Base-by-base conservation (phyloP, 1,284 basidiomycete species). In the Meripilus lineatus region DNA sequence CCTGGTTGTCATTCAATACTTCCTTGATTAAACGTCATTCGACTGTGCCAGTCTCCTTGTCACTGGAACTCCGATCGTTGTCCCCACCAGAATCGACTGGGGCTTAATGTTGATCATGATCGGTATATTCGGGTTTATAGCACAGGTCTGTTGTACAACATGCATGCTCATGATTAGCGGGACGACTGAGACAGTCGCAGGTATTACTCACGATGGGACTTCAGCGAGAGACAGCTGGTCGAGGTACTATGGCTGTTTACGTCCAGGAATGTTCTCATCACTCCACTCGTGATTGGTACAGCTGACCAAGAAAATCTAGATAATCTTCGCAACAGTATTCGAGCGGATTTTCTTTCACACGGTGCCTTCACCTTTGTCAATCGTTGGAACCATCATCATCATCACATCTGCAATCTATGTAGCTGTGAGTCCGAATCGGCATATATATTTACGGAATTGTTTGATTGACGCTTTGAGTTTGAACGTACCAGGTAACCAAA, bases 311-410 rank as follows among this genome's bases (percentile, higher is more conserved):
- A n/a, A n/a, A 42, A 23, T 40, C 24, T 45, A 82, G 77, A 74
- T 85, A 32, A 68, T 85, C 11, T 85, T 81, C 51, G 78, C 81
- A 0, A 68, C 71, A 2, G 63, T 75, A 10, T 66, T 81, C 14
- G 79, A 85, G 57, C 67, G 71, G 5, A 64, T 80, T n/a, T 77
- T 82, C 56, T 83, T 84, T 61, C 67, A 77, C 46, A 66, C 68
- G 1, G 56, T 59, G 14, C 79, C 80, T 0, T 71, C 77, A 1
- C 46, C 63, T n/a, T 59, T 81, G 4, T 82, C 79, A 0, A 55
- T 77, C 5, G 51, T 75, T 5, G 82, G 82, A 3, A 79, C 76
- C 1, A 33, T 69, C 13, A 71, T 83, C 43, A 84, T 84, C 46
- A 59, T 83, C 28, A 55, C 68, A 1, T 73, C 74, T n/a, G 81